These are phyloP conservation scores for Ceratobasidium theobromae DNA, from an alignment of 1,284 basidiomycete genomes.

Conservation along the genomic window DNA sequence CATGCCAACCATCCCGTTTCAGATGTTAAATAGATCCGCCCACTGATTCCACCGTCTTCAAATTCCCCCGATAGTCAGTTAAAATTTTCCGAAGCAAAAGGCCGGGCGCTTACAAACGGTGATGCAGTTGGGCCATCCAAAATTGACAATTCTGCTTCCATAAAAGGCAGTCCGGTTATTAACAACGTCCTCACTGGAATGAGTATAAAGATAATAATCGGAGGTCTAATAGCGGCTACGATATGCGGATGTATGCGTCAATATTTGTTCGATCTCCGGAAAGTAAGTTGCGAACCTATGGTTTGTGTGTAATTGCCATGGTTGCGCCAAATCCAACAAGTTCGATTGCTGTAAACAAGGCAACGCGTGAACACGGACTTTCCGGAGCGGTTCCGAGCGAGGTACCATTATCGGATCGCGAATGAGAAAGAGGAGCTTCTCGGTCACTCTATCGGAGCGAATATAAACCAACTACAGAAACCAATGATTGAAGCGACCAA, in stretches of 20 bases:
- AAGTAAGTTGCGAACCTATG: constrained; percentile 54
- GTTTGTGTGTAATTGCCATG: constrained; percentile 92
- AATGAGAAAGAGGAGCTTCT: constrained; percentile 80
- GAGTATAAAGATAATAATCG: constrained; percentile 85
- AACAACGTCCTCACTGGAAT: constrained; percentile 78
- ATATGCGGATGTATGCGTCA: neutral
- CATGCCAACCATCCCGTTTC: neutral
- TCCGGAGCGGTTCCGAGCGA: constrained; percentile 65
- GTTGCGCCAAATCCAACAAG: constrained; percentile 86
- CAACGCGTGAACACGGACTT: constrained; percentile 74
- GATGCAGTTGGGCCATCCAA: constrained; percentile 88
- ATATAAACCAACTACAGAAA: constrained; percentile 88
- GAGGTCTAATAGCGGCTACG: constrained; percentile 85
- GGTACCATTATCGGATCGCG: constrained; percentile 69
- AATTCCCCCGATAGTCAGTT: constrained; percentile 6
- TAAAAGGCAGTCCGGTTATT: constrained; percentile 78
- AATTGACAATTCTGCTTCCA: constrained; percentile 74
- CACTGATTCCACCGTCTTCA: constrained; percentile 53
- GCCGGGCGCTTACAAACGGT: constrained; percentile 61
- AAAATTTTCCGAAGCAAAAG: neutral
- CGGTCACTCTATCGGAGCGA: constrained; percentile 79
- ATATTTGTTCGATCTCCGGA: neutral
- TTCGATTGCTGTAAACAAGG: constrained; percentile 79
- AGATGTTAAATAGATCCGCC: constrained; percentile 40
- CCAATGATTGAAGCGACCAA: constrained; percentile 56